Base-by-base conservation (phyloP, 495 filamentous ascomycete species). In the Aspergillus heteromorphus region DNA sequence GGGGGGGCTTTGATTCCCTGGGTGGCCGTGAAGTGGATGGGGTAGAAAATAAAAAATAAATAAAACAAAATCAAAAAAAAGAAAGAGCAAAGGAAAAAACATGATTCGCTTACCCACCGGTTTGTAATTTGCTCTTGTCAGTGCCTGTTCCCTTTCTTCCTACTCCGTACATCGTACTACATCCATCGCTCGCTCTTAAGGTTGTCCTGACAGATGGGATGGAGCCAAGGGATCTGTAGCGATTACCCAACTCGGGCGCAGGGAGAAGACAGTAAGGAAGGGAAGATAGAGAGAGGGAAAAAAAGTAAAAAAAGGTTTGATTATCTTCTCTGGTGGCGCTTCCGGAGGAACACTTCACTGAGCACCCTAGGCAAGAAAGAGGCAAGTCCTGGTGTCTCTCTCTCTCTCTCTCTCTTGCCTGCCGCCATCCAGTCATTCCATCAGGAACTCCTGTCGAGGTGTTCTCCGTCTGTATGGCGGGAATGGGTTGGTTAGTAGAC, bases 181-280 rank as follows among this genome's bases (percentile, higher is more conserved):
- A 55, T 40, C 49, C 59, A 56, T 64, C 56, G 54, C 52, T 56
- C 54, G 53, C 40, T 51, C 64, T 61, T 69, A 67, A 69, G 62
- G 66, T 69, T 69, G 58, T 29, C 60, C 61, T 71, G 68, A 71
- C 68, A 69, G 69, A 70, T 63, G 62, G 61, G 69, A 70, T 63
- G 62, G 61, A 49, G 66, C 66, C 63, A 65, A 68, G 65, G 64
- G 58, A 58, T 59, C 40, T 50, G 27, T 27, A 18, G 52, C 54
- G 61, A 61, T 60, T 58, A 68, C 63, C 65, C 61, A 65, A 51
- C 53, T 55, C 59, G 58, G 56, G 34, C 36, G 29, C 18, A 29
- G 30, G 36, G 34, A 27, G 21, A 20, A 34, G 21, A 41, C 19
- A 43, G 18, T 23, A 50, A 21, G 23, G 17, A 30, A 8, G 25